Evolutionary conservation across 768 basidiomycete genomes (phyloP).

Genomic region (Hypsizygus marmoreus): DNA sequence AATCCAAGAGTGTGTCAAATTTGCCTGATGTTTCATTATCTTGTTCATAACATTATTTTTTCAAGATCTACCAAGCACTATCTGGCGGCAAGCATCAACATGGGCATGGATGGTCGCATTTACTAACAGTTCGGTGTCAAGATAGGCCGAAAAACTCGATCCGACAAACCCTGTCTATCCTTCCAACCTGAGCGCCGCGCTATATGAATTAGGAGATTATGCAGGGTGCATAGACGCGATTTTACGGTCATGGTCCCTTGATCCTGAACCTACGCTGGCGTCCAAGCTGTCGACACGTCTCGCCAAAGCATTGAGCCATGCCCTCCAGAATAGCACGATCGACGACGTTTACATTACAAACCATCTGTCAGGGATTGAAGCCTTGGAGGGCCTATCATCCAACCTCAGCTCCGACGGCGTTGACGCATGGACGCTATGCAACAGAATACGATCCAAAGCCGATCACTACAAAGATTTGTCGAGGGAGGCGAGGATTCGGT

Average conservation of each 20-base stretch:
- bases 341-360: conserved; percentile 5
- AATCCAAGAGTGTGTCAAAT: conserved; percentile 19
- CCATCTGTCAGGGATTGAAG: conserved; percentile 3
- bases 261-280: conserved; percentile 12
- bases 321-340: conserved; percentile 20
- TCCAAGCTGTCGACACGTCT: conserved; percentile 21
- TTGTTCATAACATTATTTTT: not conserved
- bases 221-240: conserved; percentile 19
- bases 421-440: conserved; percentile 1
- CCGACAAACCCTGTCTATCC: conserved; percentile 22
- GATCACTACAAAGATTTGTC: conserved; percentile 10
- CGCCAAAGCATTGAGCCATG: conserved; percentile 24
- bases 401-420: conserved; percentile 6
- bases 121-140: not conserved
- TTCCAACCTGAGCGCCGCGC: conserved; percentile 30
- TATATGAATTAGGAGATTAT: conserved; percentile 30
- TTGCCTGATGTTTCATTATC: too few relatives aligned
- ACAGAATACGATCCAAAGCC: conserved; percentile 2
- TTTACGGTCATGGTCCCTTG: conserved; percentile 17
- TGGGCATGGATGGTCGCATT: not conserved
- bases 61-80: conserved; percentile 17
- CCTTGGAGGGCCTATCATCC: not conserved
- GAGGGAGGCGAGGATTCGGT: conserved; percentile 18
- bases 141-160: conserved; percentile 23
- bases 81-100: conserved; percentile 11